Evolutionary conservation across 2,329 filamentous ascomycete species (phyloP).

Genomic region (Cladophialophora exuberans): DNA sequence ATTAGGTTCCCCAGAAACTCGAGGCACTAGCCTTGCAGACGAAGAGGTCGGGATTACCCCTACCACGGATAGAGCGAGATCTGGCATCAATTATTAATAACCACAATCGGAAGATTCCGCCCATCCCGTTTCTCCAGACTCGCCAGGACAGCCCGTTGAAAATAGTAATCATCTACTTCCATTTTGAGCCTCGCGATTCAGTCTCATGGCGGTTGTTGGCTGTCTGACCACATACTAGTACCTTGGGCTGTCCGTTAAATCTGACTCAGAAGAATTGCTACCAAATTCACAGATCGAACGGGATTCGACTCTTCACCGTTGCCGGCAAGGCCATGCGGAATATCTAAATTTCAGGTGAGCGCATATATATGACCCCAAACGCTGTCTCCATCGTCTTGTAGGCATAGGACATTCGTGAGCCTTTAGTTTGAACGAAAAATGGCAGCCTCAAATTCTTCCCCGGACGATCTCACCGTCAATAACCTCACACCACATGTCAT

Average conservation of each 20-base stretch:
- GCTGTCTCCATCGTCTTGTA: not conserved
- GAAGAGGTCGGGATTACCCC: constrained; percentile 1
- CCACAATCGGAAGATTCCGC: constrained; percentile 10
- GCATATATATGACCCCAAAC: not conserved
- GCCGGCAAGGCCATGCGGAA: too few species aligned
- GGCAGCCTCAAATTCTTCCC: constrained; percentile 1
- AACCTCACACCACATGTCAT: constrained; percentile 16
- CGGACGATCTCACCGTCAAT: constrained; percentile 12
- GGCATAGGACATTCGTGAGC: not conserved
- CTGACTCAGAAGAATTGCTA: too few species aligned
- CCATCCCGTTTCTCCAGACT: not conserved
- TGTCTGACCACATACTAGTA: too few species aligned
- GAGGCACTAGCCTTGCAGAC: not conserved
- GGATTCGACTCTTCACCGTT: too few species aligned
- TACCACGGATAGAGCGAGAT: not conserved
- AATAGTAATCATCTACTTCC: too few species aligned
- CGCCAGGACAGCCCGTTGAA: too few species aligned
- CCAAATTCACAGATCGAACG: too few species aligned
- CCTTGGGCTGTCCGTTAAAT: too few species aligned
- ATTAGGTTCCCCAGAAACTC: not conserved
- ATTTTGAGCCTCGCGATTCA: too few species aligned
- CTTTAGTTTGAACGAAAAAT: not conserved
- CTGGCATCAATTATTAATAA: not conserved
- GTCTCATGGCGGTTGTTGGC: too few species aligned
- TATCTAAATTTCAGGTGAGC: not conserved